A percentile compares a stretch with the other conserved stretches of the same genome.
Conservation (phyloP, 345 rosid species). For the Pugionium dolabratum region DNA sequence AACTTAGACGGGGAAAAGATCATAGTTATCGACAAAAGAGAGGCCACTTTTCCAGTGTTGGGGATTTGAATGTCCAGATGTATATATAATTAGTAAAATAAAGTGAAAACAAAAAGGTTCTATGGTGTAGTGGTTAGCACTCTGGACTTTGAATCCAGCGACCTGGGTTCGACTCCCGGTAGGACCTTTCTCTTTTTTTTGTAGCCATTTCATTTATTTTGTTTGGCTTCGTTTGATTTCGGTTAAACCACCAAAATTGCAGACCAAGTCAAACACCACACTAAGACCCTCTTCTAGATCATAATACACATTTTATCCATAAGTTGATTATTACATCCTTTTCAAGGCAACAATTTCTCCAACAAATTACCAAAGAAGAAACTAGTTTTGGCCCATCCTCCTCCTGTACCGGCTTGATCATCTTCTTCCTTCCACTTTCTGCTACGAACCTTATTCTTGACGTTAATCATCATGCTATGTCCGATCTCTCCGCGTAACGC, state of each 20-base stretch:
- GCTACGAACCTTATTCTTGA: conserved; percentile 62
- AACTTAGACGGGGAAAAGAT: too few species aligned
- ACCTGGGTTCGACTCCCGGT: conserved; percentile 98
- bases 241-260: conserved; percentile 22
- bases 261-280: conserved; percentile 27
- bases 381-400: conserved; percentile 80
- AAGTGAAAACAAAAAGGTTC: conserved; percentile 42
- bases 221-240: conserved; percentile 28
- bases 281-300: conserved; percentile 26
- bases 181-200: conserved; percentile 50
- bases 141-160: conserved; percentile 95
- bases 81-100: too few species aligned
- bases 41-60: too few species aligned
- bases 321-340: too few species aligned
- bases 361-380: conserved; percentile 88
- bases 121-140: conserved; percentile 98
- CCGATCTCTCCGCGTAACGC: conserved; percentile 82
- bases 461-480: conserved; percentile 74
- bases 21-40: too few species aligned
- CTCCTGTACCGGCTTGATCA: conserved; percentile 54
- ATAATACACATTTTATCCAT: conserved; percentile 35
- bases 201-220: too few species aligned
- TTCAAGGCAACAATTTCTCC: conserved; percentile 75
- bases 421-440: conserved; percentile 43
- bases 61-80: too few species aligned